Conservation (phyloP, 2,329 filamentous ascomycete genomes). For the Colletotrichum eremochloae region DNA sequence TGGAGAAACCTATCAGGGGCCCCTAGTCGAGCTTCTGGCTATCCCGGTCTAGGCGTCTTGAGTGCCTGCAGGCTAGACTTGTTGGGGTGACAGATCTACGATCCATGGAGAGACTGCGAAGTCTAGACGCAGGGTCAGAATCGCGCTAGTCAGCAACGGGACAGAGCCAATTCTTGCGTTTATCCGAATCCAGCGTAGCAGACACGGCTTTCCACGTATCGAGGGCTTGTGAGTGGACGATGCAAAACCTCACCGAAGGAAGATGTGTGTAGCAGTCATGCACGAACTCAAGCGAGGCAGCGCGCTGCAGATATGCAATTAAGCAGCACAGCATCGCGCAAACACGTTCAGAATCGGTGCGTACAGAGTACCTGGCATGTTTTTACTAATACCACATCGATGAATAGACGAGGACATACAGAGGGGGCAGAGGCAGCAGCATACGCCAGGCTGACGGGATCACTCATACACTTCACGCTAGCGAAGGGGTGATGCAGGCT, state of each 20-base stretch:
- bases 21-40: constrained; percentile 41
- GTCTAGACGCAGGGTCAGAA: constrained; percentile 33
- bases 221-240: constrained; percentile 14
- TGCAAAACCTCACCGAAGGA: constrained; percentile 22
- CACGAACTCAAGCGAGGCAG: not conserved
- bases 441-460: constrained; percentile 20
- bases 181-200: constrained; percentile 36
- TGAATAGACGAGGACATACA: not conserved
- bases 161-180: constrained; percentile 33
- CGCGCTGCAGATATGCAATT: constrained; percentile 24
- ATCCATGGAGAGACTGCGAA: constrained; percentile 34
- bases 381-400: not conserved
- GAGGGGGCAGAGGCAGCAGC: not conserved
- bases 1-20: constrained; percentile 31
- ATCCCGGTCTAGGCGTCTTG: constrained; percentile 45
- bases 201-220: constrained; percentile 2
- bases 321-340: not conserved
- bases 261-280: not conserved
- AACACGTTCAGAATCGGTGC: not conserved
- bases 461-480: constrained; percentile 5
- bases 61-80: constrained; percentile 29
- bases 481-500: no score
- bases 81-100: constrained; percentile 39
- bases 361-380: not conserved
- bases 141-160: constrained; percentile 4